Base-by-base conservation (phyloP, 176 grass and related monocot genomes). In the Lolium perenne region DNA sequence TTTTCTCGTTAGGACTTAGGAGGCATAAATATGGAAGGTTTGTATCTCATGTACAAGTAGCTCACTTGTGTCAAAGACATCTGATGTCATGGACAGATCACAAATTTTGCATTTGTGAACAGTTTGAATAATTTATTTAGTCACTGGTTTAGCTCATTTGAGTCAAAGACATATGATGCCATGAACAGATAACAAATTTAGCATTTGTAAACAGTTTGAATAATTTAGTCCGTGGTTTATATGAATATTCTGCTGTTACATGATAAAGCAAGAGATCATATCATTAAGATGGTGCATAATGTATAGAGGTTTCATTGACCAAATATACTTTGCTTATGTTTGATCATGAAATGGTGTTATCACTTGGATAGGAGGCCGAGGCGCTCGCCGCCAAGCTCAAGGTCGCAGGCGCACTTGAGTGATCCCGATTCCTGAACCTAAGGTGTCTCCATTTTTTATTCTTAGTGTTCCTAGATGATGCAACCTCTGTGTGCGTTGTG, bases 381-480 rank as follows among this genome's bases (percentile, higher is more conserved):
- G 90, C 86, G 14, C 92, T 98, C 16, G 90, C 88, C 2, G 90
- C 93, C 45, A 98, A 98, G 82, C 96, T 98, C 84, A 98, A 95
- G 86, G 90, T 83, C 18, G 96, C 87, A 6, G 96, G 96, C 41
- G 96, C 83, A 14, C 88, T 95, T 79, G 96, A 98, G 86, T 98
- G 88, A 88, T 75, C 74, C 76, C 12, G 38, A 35, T 35, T 35
- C 32, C 32, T 35, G 32, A 54, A 16, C 63, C 5, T 59, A 86
- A 88, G 76, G 86, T 90, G 83, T 82, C 71, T 22, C 76, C 55
- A 71, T 81, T 48, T 87, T 81, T 26, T 46, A 25, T 83, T 74
- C 17, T 48, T 80, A 54, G 26, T 51, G 26, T 79, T 79, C 10
- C 79, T 80, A 74, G 80, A 56, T 5, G 67, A 87, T 51, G 80